A percentile compares a stretch with the other conserved stretches of the same genome.
Conservation (phyloP, 139 green algal genomes). For the Tetradesmus lagerheimii region DNA sequence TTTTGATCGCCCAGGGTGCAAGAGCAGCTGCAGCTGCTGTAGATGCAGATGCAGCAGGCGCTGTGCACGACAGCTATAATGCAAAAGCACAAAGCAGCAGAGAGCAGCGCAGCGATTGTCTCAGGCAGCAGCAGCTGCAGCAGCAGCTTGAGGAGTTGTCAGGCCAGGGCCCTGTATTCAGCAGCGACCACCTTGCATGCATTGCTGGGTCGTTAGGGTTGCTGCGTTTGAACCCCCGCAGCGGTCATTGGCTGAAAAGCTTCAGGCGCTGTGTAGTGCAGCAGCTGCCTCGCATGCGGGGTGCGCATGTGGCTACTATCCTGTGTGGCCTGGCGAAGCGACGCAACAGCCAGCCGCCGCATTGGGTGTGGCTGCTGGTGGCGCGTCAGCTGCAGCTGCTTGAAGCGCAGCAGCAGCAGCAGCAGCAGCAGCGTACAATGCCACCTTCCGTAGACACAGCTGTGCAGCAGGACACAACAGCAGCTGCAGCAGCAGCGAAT, state of each 20-base stretch:
- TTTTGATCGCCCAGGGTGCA: not conserved
- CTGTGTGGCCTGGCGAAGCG: constrained; percentile 24
- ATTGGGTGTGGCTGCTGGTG: constrained; percentile 22
- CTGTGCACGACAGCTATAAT: too few relatives aligned
- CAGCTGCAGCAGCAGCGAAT: not conserved
- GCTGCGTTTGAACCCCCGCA: not conserved
- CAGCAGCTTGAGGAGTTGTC: too few relatives aligned
- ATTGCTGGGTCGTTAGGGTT: constrained; percentile 10
- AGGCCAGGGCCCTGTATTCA: not conserved
- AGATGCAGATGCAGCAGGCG: not conserved
- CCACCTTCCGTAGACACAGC: not conserved
- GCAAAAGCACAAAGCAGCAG: not conserved
- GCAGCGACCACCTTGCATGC: not conserved
- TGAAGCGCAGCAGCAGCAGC: not conserved
- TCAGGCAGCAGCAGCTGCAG: not conserved
- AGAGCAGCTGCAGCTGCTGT: not conserved
- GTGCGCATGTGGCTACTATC: not conserved
- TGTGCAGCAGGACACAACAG: not conserved
- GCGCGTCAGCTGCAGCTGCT: constrained; percentile 27
- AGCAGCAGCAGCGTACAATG: not conserved
- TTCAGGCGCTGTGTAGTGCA: not conserved
- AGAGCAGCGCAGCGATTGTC: not conserved
- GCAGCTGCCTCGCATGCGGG: not conserved
- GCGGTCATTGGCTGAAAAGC: not conserved
- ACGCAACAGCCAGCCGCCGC: constrained; percentile 2